These are phyloP conservation scores for thale cress (Arabidopsis thaliana) DNA, from an alignment of 345 rosid genomes.

Conservation along the genomic window TAIR10.1 NC_003074.8:18848501-18849000, in stretches of 20 bases:
- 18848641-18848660: too few relatives aligned
- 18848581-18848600: background rate
- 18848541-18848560: constrained; percentile 60
- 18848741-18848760: constrained; percentile 52
- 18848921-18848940: background rate
- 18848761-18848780: constrained; percentile 39
- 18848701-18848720: constrained; percentile 56
- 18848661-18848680: too few relatives aligned
- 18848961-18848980: background rate
- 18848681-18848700: constrained; percentile 53
- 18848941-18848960: background rate
- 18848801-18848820: constrained; percentile 52
- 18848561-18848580: constrained; percentile 52
- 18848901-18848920: background rate
- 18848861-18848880: background rate
- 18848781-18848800: constrained; percentile 57
- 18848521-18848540: constrained; percentile 69
- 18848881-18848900: background rate
- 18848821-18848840: constrained; percentile 32
- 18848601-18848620: background rate
- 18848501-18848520: constrained; percentile 56
- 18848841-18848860: background rate
- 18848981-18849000: constrained; percentile 1
- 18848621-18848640: background rate
- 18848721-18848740: constrained; percentile 61